Evolutionary conservation across 768 basidiomycete genomes (phyloP).

Genomic region (Candolleomyces efflorescens): DNA sequence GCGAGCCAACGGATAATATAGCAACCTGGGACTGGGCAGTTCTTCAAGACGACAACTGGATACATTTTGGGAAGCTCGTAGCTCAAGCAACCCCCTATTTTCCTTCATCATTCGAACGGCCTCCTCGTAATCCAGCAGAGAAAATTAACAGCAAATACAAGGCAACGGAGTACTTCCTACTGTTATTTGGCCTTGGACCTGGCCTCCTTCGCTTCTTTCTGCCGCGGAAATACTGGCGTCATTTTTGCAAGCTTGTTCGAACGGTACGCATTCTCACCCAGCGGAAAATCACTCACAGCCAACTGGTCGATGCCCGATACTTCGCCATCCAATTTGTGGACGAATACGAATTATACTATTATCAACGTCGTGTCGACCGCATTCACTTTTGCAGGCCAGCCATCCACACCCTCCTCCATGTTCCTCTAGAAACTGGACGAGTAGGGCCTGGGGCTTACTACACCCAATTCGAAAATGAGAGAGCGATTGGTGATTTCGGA

Average conservation of each 20-base stretch:
- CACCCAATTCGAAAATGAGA: conserved; percentile 22
- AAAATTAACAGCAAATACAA: conserved; percentile 8
- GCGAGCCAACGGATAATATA: not conserved
- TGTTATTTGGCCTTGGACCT: conserved; percentile 5
- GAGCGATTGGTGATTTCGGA: conserved; percentile 24
- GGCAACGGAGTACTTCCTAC: not conserved
- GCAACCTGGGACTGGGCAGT: conserved; percentile 10
- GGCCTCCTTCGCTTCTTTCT: conserved; percentile 15
- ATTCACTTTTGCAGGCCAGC: conserved; percentile 3
- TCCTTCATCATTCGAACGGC: conserved; percentile 2
- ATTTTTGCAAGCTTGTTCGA: conserved; percentile 29
- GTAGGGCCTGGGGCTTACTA: conserved; percentile 8
- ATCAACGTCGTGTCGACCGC: not conserved
- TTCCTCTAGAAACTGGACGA: conserved; percentile 13
- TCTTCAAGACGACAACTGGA: conserved; percentile 5
- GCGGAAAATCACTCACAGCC: conserved; percentile 11
- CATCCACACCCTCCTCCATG: conserved; percentile 18
- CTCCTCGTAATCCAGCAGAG: conserved; percentile 9
- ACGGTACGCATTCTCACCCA: conserved; percentile 22
- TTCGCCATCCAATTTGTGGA: conserved; percentile 20
- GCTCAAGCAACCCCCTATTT: conserved; percentile 6
- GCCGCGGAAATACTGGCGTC: conserved; percentile 20
- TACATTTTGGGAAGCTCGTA: conserved; percentile 10
- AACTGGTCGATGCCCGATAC: conserved; percentile 19
- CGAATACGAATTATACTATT: conserved; percentile 26